phyloP scores from a whole-genome alignment of 1,284 basidiomycete species.

The Cryptococcus hybrid region DNA sequence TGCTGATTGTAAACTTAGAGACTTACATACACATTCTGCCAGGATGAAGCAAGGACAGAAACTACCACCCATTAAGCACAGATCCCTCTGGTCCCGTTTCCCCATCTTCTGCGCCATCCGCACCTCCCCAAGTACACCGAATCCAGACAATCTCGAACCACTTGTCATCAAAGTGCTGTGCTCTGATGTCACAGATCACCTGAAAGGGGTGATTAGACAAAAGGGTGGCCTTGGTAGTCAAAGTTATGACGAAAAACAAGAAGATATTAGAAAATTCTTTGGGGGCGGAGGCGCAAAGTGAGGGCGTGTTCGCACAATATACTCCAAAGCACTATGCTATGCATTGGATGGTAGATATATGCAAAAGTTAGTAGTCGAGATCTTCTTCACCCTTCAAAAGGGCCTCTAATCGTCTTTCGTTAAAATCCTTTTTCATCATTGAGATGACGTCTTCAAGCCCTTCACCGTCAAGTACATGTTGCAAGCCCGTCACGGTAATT shows the following conservation, averaged over 20 bases:
- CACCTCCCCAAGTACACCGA: constrained; percentile 19
- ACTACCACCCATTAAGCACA: constrained; percentile 17
- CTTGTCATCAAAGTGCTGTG: constrained; percentile 37
- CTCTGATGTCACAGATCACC: constrained; percentile 48
- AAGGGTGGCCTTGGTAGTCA: constrained; percentile 71
- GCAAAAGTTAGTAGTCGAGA: constrained; percentile 32
- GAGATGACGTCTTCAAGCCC: constrained; percentile 59
- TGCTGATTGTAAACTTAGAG: background rate
- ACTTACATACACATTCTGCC: background rate
- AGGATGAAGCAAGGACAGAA: constrained; percentile 20
- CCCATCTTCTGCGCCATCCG: constrained; percentile 14
- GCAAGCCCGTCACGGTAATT: constrained; percentile 69
- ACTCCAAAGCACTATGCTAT: constrained; percentile 1
- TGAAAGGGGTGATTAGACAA: constrained; percentile 59
- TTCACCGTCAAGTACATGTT: constrained; percentile 73
- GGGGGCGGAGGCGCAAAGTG: constrained; percentile 50
- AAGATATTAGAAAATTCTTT: constrained; percentile 73
- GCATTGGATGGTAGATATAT: constrained; percentile 1
- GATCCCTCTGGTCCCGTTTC: constrained; percentile 27
- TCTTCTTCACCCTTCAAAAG: constrained; percentile 56
- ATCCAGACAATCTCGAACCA: constrained; percentile 14
- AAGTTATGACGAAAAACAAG: constrained; percentile 70
- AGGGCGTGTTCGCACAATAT: background rate
- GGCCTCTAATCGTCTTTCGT: constrained; percentile 66
- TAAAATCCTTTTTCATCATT: constrained; percentile 64